A percentile compares a stretch with the other conserved stretches of the same genome.
Evolutionary conservation across 371 early-diverging fungal genomes (phyloP).

Genomic region (Mortierella sp.): DNA sequence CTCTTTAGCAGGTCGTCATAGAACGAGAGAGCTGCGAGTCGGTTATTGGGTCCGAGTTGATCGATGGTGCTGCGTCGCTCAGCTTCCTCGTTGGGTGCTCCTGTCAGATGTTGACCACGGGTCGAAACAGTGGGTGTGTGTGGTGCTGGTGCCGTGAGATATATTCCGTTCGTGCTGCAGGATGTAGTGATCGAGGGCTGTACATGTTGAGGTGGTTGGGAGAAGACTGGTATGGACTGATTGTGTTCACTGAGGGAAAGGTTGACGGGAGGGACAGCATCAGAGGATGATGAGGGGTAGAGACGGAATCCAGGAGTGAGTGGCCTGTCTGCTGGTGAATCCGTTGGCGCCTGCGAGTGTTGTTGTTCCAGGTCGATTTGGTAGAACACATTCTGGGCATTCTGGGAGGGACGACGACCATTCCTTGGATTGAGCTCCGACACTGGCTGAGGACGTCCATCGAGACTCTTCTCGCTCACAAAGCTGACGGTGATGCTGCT

Average conservation of each 20-base stretch:
- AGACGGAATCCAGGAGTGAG: background rate
- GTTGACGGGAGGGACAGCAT: background rate
- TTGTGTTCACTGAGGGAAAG: background rate
- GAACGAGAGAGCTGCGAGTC: slow-evolving; percentile 28
- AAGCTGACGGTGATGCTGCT: background rate
- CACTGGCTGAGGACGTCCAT: background rate
- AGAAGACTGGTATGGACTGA: background rate
- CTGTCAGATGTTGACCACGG: background rate
- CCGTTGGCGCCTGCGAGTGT: background rate
- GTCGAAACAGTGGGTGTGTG: background rate
- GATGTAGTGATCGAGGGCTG: background rate
- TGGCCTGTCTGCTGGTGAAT: background rate
- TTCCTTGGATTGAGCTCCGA: background rate
- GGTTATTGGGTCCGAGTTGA: background rate
- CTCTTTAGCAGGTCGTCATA: slow-evolving; percentile 49
- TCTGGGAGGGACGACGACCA: background rate
- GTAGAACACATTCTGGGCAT: slow-evolving; percentile 13
- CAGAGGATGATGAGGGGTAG: background rate
- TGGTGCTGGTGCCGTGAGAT: background rate
- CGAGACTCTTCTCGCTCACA: slow-evolving; percentile 3
- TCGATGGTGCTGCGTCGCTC: background rate
- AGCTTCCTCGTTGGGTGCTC: background rate
- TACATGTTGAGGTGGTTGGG: background rate
- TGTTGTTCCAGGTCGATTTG: slow-evolving; percentile 10
- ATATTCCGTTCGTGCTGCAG: background rate